Base-by-base conservation (phyloP, 768 basidiomycete genomes). In the Naematelia aurantialba region DNA sequence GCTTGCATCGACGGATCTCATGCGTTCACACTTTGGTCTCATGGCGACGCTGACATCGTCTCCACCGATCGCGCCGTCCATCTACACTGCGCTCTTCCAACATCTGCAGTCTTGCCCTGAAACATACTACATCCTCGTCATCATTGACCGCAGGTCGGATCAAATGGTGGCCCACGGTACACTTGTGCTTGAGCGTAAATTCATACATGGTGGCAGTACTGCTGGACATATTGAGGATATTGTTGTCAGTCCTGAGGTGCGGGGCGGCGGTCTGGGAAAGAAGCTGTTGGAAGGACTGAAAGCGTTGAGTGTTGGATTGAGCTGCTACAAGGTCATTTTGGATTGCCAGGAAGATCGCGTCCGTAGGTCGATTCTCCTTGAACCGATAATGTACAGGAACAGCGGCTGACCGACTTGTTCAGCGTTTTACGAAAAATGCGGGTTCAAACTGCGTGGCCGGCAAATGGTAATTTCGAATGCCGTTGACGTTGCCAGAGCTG, bases 141-240 rank as follows among this genome's bases (percentile, higher is more conserved):
- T 98, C 72, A 79, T 94, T 61, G 83, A 86, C 77, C 84, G 85
- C 58, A 71, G 80, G 19, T 83, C 85, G 1, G 91, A 94, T 80
- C 79, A 79, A 60, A 85, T 99, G 70, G 87, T 93, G 52, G 94
- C 82, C 27, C 85, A 87, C 25, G 94, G 92, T 24, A 83, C 85
- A 10, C 80, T 96, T 55, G 85, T 98, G 74, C 78, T 97, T 62
- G 94, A 99, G 79, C 87, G 87, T 80, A 98, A 99, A 80, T 94
- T 96, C 82, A 81, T 92, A 52, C 84, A 91, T 52, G 85, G 83
- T 1, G 80, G 89, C 12, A 89, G 89, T 19, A 82, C 81, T 63
- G 88, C 91, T 11, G 96, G 92, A 0, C 94, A 99, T 73, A 90
- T 99, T 61, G 96, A 99, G 78, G 94, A 99, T 76, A 96, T 99